phyloP scores from a whole-genome alignment of 2,329 filamentous ascomycete species.

The Colletotrichum chrysophilum region DNA sequence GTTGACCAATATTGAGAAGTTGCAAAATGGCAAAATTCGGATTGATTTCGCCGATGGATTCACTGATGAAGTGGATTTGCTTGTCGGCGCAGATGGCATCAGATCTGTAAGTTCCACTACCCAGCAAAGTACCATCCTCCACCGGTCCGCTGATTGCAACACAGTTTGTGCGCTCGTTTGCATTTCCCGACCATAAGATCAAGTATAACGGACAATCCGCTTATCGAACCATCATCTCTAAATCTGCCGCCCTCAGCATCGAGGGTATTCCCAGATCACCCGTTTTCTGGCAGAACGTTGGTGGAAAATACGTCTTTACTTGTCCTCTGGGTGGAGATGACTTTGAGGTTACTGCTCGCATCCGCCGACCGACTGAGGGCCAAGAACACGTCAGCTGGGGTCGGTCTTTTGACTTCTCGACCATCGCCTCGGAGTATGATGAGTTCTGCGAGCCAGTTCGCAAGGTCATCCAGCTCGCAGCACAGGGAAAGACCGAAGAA shows the following conservation, averaged over 20 bases:
- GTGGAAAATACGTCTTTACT: conserved; percentile 35
- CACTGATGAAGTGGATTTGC: conserved; percentile 44
- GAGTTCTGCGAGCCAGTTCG: conserved; percentile 36
- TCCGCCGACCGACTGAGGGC: conserved; percentile 24
- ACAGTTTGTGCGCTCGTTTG: conserved; percentile 44
- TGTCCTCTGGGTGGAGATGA: conserved; percentile 36
- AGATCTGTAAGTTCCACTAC: conserved; percentile 41
- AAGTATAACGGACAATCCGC: conserved; percentile 45
- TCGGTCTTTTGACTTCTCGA: conserved; percentile 24
- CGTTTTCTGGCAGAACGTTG: conserved; percentile 36
- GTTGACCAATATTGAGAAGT: conserved; percentile 42
- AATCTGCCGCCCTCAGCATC: conserved; percentile 27
- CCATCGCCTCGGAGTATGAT: conserved; percentile 26
- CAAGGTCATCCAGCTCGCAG: conserved; percentile 30
- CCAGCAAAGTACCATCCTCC: neutral
- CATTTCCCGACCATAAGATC: conserved; percentile 47
- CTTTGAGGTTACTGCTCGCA: conserved; percentile 36
- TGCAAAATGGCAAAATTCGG: conserved; percentile 37
- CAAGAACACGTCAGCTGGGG: conserved; percentile 36
- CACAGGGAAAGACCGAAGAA: conserved; percentile 31
- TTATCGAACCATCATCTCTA: conserved; percentile 35
- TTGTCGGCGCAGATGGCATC: conserved; percentile 59
- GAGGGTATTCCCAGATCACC: conserved; percentile 32
- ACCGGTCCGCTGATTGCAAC: fast-evolving
- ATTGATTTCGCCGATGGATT: conserved; percentile 51